Evolutionary conservation across 768 basidiomycete species (phyloP).

Genomic region (Pleurotus pulmonarius): DNA sequence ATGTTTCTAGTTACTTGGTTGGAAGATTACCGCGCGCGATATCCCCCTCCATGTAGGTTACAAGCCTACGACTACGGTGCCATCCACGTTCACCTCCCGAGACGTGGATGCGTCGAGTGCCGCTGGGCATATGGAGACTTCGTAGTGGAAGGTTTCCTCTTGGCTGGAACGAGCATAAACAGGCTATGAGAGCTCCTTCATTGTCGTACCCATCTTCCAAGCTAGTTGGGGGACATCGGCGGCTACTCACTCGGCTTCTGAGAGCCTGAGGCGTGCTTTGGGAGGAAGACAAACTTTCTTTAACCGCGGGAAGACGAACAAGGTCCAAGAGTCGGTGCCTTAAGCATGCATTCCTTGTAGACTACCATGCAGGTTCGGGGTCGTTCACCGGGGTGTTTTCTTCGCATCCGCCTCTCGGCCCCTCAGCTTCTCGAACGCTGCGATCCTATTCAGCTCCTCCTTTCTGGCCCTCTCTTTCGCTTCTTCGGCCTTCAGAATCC

Average conservation of each 20-base stretch:
- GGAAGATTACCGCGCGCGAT: too few species aligned
- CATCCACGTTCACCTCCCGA: slow-evolving; percentile 31
- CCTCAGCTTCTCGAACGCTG: slow-evolving; percentile 27
- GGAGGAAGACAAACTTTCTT: slow-evolving; percentile 58
- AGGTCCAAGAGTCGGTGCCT: too few species aligned
- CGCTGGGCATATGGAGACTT: slow-evolving; percentile 74
- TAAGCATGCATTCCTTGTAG: too few species aligned
- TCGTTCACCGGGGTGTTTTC: too few species aligned
- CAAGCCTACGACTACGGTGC: slow-evolving; percentile 61
- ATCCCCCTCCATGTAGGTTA: slow-evolving; percentile 56
- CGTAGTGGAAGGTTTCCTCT: slow-evolving; percentile 59
- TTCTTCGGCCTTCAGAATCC: slow-evolving; percentile 49
- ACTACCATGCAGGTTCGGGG: too few species aligned
- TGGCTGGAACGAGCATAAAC: slow-evolving; percentile 51
- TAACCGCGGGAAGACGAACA: slow-evolving; percentile 52
- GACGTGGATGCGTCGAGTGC: slow-evolving; percentile 21
- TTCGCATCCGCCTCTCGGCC: slow-evolving; percentile 15
- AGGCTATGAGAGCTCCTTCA: slow-evolving; percentile 66
- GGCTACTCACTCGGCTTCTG: too few species aligned
- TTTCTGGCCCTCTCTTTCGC: slow-evolving; percentile 20
- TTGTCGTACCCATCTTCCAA: slow-evolving; percentile 56
- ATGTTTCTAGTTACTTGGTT: too few species aligned
- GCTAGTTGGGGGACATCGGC: slow-evolving; percentile 46
- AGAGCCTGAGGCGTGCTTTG: slow-evolving; percentile 34
- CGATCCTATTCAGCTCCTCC: slow-evolving; percentile 27